Percentiles rank a stretch among this genome's conserved stretches.
These are phyloP conservation scores for Ogataea naganishii DNA, from an alignment of 805 yeast species.

Conservation along the genomic window DNA sequence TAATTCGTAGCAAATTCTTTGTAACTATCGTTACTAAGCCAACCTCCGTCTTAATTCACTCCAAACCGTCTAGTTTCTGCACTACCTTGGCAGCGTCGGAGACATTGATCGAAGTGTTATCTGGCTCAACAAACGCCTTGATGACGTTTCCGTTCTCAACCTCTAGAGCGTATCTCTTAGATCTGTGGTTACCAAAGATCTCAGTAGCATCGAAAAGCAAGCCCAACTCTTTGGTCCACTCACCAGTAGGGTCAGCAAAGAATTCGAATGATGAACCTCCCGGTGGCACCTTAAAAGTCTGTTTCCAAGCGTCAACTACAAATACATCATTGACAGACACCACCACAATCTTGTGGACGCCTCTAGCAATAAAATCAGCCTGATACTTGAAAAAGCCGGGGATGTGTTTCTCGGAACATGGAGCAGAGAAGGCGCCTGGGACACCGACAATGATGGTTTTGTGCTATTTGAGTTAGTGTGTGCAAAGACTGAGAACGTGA, in stretches of 20 bases:
- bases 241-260: constrained; percentile 76
- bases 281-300: constrained; percentile 28
- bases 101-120: constrained; percentile 59
- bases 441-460: constrained; percentile 48
- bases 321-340: constrained; percentile 84
- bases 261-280: constrained; percentile 25
- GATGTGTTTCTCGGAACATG: constrained; percentile 62
- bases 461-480: constrained; percentile 4
- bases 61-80: constrained; percentile 17
- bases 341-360: constrained; percentile 53
- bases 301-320: constrained; percentile 76
- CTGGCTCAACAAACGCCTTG: constrained; percentile 70
- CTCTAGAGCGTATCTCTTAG: constrained; percentile 66
- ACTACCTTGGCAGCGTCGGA: constrained; percentile 39
- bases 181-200: constrained; percentile 69
- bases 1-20: too few species aligned
- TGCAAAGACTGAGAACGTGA: background rate
- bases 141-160: constrained; percentile 69
- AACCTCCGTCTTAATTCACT: too few species aligned
- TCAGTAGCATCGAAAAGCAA: constrained; percentile 66
- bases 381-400: constrained; percentile 60
- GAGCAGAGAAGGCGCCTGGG: constrained; percentile 78
- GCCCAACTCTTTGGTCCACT: constrained; percentile 57
- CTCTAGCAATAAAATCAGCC: constrained; percentile 50
- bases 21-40: too few species aligned